Percentiles rank a stretch among this genome's conserved stretches.
These are phyloP conservation scores for Glycyrrhiza uralensis DNA, from an alignment of 306 rosid species.

Conservation along the genomic window DNA sequence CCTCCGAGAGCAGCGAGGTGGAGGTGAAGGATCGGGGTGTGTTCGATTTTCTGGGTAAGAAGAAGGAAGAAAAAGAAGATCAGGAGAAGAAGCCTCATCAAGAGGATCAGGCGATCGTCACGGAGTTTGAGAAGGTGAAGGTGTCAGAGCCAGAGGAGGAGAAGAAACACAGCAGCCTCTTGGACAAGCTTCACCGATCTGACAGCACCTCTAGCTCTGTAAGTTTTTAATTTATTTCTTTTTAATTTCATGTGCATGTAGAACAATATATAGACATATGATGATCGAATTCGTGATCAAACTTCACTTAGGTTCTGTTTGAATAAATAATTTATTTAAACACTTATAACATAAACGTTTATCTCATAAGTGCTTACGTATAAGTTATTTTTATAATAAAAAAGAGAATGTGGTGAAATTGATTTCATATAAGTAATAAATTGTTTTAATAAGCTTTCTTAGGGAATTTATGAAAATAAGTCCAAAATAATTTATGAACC, in stretches of 20 bases:
- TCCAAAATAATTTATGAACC: no score
- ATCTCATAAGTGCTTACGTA: no score
- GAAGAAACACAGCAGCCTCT: slow-evolving; percentile 39
- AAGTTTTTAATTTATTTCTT: neutral
- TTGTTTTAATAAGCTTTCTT: no score
- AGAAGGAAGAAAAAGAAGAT: slow-evolving; percentile 43
- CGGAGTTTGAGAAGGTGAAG: slow-evolving; percentile 42
- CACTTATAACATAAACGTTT: no score
- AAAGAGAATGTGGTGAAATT: no score
- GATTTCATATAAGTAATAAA: no score
- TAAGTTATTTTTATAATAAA: no score
- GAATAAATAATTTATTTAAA: no score
- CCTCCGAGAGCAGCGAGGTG: slow-evolving; percentile 25
- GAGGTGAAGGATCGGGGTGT: slow-evolving; percentile 71
- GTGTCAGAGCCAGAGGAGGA: slow-evolving; percentile 26
- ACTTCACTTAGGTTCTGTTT: no score
- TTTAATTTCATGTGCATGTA: neutral
- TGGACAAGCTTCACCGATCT: slow-evolving; percentile 47
- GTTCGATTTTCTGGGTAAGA: slow-evolving; percentile 63
- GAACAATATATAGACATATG: no score
- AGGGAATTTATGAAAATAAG: no score
- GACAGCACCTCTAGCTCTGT: slow-evolving; percentile 54
- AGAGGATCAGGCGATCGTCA: slow-evolving; percentile 28
- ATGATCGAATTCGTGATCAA: no score
- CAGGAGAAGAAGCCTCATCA: slow-evolving; percentile 39